Base-by-base conservation (phyloP, 495 filamentous ascomycete genomes). In the Aspergillus haitiensis region DNA sequence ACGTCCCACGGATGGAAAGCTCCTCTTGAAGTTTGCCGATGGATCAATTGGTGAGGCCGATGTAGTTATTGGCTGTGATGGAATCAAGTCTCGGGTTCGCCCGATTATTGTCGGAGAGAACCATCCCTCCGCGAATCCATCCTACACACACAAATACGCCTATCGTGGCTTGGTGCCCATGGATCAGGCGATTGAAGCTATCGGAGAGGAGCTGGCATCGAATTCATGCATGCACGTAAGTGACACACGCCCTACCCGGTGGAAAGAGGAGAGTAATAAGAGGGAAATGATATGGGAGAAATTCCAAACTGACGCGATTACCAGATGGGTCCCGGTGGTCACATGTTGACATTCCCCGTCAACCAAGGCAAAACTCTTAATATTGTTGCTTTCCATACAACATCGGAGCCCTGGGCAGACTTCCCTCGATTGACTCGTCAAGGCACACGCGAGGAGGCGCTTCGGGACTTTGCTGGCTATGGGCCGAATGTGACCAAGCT, bases 31-130 rank as follows among this genome's bases (percentile, higher is more conserved):
- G 60, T 76, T 76, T 35, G 62, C 63, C 1, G 70, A 77, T 45
- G 75, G 73, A 7, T 63, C 54, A 2, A 16, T 46, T 7, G 76
- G 68, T 10, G 68, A 70, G 13, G 69, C 75, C 9, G 72, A 78
- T 64, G 70, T 75, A 21, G 79, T 84, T 0, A 70, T 86, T 35
- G 84, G 84, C 0, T 85, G 83, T 60, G 84, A 87, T 59, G 84
- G 84, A 0, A 80, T 87, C 55, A 82, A 81, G 49, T 86, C 83
- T 0, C 68, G 66, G 42, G 78, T 82, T 11, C 70, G 82, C 4
- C 52, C 69, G 51, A 48, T 74, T 35, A 49, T 81, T 9, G 62
- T 81, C 3, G 79, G 78, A 3, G 64, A 60, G 11, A 64, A 72
- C 0, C 63, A 78, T 63, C 72, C 71, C 5, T 70, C 71, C 3